Percentiles rank a stretch among this genome's conserved stretches.
phyloP scores from a whole-genome alignment of 148 eudicot species.

The Nyssa sinensis region DNA sequence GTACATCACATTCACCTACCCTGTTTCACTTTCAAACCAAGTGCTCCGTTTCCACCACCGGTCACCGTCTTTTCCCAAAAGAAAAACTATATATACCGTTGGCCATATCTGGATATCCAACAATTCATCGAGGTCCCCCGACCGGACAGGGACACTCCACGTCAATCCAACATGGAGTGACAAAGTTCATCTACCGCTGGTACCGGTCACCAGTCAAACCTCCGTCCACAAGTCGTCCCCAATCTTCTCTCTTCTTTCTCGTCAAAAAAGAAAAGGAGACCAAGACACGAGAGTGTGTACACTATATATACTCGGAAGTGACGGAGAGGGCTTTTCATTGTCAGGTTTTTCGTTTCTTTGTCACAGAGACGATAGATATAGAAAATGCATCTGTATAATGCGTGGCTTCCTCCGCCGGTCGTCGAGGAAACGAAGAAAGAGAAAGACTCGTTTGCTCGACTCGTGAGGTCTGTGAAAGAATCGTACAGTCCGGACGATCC shows the following conservation, averaged over 20 bases:
- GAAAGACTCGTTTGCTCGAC: constrained; percentile 63
- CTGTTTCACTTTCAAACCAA: too few species aligned
- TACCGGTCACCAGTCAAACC: constrained; percentile 27
- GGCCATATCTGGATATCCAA: too few species aligned
- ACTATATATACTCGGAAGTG: background rate
- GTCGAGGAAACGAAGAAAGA: constrained; percentile 65
- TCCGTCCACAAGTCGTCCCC: background rate
- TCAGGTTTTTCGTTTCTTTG: too few species aligned
- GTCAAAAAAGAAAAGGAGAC: constrained; percentile 11
- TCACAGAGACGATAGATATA: background rate
- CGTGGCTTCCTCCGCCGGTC: constrained; percentile 89
- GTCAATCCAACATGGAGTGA: background rate
- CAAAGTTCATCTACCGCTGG: constrained; percentile 9
- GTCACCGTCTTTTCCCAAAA: too few species aligned
- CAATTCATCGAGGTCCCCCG: background rate
- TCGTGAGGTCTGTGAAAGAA: constrained; percentile 52
- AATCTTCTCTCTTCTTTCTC: constrained; percentile 1
- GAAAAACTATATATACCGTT: too few species aligned
- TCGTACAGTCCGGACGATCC: constrained; percentile 55
- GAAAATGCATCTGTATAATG: constrained; percentile 87
- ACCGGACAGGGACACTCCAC: too few species aligned
- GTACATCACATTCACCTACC: too few species aligned
- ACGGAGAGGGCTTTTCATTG: background rate
- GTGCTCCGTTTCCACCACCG: too few species aligned
- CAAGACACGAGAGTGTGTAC: background rate